Percentiles rank a stretch among this genome's conserved stretches.
Evolutionary conservation across 164 flowering plant species (phyloP).

Genomic region (Echeveria elegans): DNA sequence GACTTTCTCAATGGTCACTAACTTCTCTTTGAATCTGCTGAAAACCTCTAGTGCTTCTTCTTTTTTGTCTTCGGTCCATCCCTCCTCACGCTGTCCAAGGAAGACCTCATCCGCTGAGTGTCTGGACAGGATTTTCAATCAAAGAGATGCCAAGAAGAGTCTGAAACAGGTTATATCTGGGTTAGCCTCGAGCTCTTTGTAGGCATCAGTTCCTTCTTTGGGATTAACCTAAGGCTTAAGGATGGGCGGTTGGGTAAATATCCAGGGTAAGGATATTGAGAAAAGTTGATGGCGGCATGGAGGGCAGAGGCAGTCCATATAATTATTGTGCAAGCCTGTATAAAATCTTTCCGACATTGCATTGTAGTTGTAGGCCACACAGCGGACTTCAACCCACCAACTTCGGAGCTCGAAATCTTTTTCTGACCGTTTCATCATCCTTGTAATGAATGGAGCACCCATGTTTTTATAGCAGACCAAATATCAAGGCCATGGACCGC

Average conservation of each 20-base stretch:
- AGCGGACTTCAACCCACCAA: slow-evolving; percentile 13
- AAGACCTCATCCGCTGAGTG: slow-evolving; percentile 15
- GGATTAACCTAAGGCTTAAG: slow-evolving; percentile 13
- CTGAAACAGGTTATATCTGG: slow-evolving; percentile 13
- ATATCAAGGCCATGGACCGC: slow-evolving; percentile 13
- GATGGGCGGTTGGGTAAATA: slow-evolving; percentile 13
- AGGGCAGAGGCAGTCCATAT: slow-evolving; percentile 18
- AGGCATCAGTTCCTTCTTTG: slow-evolving; percentile 13
- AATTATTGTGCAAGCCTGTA: slow-evolving; percentile 13
- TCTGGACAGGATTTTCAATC: slow-evolving; percentile 15
- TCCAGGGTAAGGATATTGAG: slow-evolving; percentile 15
- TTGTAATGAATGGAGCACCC: slow-evolving; percentile 14
- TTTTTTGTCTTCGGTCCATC: slow-evolving; percentile 21
- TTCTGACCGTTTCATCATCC: slow-evolving; percentile 7
- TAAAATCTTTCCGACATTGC: slow-evolving; percentile 10
- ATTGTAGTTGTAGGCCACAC: slow-evolving; percentile 14
- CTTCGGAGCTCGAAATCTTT: slow-evolving; percentile 10
- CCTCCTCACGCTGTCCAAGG: slow-evolving; percentile 13
- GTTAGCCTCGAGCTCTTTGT: slow-evolving; percentile 11
- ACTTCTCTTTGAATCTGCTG: slow-evolving; percentile 16
- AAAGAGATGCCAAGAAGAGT: slow-evolving; percentile 15
- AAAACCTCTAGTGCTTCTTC: slow-evolving; percentile 19
- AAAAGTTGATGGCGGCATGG: slow-evolving; percentile 12
- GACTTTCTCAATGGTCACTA: slow-evolving; percentile 14
- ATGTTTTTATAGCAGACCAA: slow-evolving; percentile 14